A percentile compares a stretch with the other conserved stretches of the same genome.
phyloP scores from a whole-genome alignment of 306 rosid genomes.

The Lathyrus sativus region DNA sequence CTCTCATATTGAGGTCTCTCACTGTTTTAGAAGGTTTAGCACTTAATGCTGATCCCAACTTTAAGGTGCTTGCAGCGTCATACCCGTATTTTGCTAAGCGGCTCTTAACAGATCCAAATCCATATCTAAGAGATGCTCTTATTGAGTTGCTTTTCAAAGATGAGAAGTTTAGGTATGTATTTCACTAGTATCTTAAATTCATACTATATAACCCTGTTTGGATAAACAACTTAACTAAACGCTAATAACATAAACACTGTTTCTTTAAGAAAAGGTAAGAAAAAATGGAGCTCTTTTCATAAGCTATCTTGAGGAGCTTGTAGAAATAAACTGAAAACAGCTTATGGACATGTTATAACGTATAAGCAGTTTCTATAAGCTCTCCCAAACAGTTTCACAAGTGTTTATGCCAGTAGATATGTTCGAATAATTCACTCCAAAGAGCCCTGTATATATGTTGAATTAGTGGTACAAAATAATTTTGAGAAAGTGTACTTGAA shows the following conservation, averaged over 20 bases:
- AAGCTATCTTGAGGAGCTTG: background rate
- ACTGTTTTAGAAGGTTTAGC: conserved; percentile 94
- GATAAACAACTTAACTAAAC: background rate
- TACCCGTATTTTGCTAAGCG: conserved; percentile 93
- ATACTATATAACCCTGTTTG: background rate
- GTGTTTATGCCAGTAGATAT: background rate
- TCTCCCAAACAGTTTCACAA: background rate
- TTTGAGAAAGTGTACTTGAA: conserved; percentile 38
- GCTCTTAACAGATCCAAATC: conserved; percentile 90
- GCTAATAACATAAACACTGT: background rate
- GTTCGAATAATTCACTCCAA: background rate
- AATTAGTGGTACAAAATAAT: conserved; percentile 12
- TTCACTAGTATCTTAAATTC: conserved; percentile 27
- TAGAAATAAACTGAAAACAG: background rate
- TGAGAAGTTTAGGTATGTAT: conserved; percentile 74
- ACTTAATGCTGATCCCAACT: conserved; percentile 89
- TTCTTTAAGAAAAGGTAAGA: background rate
- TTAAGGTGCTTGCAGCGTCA: conserved; percentile 94
- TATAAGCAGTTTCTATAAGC: background rate
- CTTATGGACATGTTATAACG: background rate
- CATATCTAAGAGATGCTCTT: conserved; percentile 92
- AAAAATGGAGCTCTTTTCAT: background rate
- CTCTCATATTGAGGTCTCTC: conserved; percentile 87
- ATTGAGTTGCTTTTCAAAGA: conserved; percentile 89
- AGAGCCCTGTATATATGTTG: background rate